Evolutionary conservation across 2,329 filamentous ascomycete species (phyloP), one percentile per base, ranked within the genome.

Genomic region (Xylariomycetidae sp.): DNA sequence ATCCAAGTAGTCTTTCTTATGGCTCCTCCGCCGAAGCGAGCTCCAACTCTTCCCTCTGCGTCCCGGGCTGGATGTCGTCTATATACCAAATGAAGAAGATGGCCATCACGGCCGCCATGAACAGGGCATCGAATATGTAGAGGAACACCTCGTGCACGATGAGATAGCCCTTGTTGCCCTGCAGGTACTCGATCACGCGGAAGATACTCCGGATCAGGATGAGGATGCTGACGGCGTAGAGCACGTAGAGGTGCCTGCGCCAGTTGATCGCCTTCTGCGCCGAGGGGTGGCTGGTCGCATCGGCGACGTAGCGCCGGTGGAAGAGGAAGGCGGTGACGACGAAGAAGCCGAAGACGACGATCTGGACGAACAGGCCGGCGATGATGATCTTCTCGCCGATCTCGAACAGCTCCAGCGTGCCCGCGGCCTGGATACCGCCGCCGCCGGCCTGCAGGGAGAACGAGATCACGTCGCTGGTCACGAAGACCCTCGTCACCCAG

Each of bases 301-400:
- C 7, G 5, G 4, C n/a, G 27, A n/a, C 16, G 32, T 18, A n/a
- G 16, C 38, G 38, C 4, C 33, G 36, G 34, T 73, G 63, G 49
- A 71, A 72, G 0, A 65, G 39, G 3, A 59, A 38, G 0, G 67
- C 59, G 0, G 63, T 57, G 2, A 64, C 29, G 15, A 72, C 50
- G 44, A 77, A 77, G 27, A 73, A 56, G 11, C 57, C 56, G 37
- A 77, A 74, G 32, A 69, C 62, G 11, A 68, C 22, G 9, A 77
- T 58, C 42, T 77, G 72, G 6, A 74, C 46, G n/a, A 66, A 51
- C 4, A 77, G 51, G 7, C 72, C 72, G 3, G 42, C 63, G 14
- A 75, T 50, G 9, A 75, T 64, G 25, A 74, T 51, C 8, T 62
- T 57, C 36, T 66, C 51, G 14, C 64, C 66, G 3, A 50, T 43